These are phyloP conservation scores for Odontarrhena argentea DNA, from an alignment of 345 rosid genomes.

Conservation along the genomic window DNA sequence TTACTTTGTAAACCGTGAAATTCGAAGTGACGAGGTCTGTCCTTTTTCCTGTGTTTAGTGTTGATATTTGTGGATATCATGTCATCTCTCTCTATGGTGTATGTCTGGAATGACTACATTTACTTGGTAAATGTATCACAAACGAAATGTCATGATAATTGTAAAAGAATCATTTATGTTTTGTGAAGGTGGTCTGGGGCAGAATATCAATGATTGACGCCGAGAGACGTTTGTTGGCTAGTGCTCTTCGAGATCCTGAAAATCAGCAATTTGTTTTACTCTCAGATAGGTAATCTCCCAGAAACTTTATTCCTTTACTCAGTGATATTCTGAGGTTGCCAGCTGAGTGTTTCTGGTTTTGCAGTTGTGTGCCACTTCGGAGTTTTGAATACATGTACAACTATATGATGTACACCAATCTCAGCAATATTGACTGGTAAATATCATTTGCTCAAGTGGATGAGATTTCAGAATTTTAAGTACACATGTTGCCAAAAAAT, in stretches of 20 bases:
- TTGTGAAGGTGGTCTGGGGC: slow-evolving; percentile 92
- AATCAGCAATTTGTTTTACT: slow-evolving; percentile 96
- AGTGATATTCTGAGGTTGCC: slow-evolving; percentile 12
- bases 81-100: slow-evolving; percentile 9
- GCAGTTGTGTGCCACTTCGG: slow-evolving; percentile 93
- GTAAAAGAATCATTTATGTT: slow-evolving; percentile 17
- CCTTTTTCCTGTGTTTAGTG: slow-evolving; percentile 8
- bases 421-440: slow-evolving; percentile 94
- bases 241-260: slow-evolving; percentile 82
- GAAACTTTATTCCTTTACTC: slow-evolving; percentile 4
- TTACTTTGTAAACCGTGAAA: slow-evolving; percentile 70
- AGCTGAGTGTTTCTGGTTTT: slow-evolving; percentile 41
- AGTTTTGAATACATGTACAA: slow-evolving; percentile 80
- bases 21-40: slow-evolving; percentile 73
- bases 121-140: slow-evolving; percentile 31
- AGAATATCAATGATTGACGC: slow-evolving; percentile 97
- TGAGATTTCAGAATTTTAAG: background rate
- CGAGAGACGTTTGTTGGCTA: slow-evolving; percentile 82
- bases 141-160: slow-evolving; percentile 1
- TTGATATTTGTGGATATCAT: slow-evolving; percentile 25
- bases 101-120: background rate
- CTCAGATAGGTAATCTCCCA: slow-evolving; percentile 76
- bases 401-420: slow-evolving; percentile 81
- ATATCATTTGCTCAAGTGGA: slow-evolving; percentile 23
- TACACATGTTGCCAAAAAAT: slow-evolving; percentile 12